A percentile compares a stretch with the other conserved stretches of the same genome.
phyloP scores from a whole-genome alignment of 2,329 filamentous ascomycete genomes.

The Arthrobotrys entomopaga region DNA sequence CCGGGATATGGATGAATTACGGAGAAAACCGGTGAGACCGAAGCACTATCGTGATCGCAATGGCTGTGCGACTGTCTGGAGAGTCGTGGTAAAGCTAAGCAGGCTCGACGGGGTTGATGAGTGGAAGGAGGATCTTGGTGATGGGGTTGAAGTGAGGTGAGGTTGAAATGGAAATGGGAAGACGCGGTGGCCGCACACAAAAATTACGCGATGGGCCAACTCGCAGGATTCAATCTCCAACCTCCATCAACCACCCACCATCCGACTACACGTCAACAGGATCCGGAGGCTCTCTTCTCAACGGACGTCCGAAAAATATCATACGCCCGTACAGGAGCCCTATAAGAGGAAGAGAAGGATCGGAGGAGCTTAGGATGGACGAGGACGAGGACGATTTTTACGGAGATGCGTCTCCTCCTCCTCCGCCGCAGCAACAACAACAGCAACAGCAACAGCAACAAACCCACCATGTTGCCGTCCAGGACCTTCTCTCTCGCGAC shows the following conservation, averaged over 20 bases:
- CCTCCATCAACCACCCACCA: slow-evolving; percentile 6
- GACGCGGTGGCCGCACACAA: slow-evolving; percentile 25
- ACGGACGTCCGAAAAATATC: neutral
- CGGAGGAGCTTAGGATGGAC: slow-evolving; percentile 53
- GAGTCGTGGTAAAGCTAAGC: neutral
- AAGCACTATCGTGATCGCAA: neutral
- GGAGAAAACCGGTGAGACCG: neutral
- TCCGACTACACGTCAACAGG: slow-evolving; percentile 2
- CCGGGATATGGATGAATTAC: neutral
- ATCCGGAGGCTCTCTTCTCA: slow-evolving; percentile 11
- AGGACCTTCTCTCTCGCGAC: slow-evolving; percentile 54
- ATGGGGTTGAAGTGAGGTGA: slow-evolving; percentile 4
- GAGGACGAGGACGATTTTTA: slow-evolving; percentile 59
- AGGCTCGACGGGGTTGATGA: neutral
- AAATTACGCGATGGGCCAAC: slow-evolving; percentile 29
- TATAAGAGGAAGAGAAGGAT: too few species aligned
- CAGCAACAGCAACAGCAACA: slow-evolving; percentile 5
- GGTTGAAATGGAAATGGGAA: slow-evolving; percentile 18
- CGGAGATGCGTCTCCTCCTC: slow-evolving; percentile 55
- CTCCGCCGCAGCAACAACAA: too few species aligned
- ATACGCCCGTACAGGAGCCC: neutral
- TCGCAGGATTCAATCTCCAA: neutral
- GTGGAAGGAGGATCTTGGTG: neutral
- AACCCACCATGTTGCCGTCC: slow-evolving; percentile 25
- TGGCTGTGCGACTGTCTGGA: neutral